Percentiles rank a stretch among this genome's conserved stretches.
Evolutionary conservation across 176 grass and related monocot species (phyloP).

Genomic region (Canna indica): DNA sequence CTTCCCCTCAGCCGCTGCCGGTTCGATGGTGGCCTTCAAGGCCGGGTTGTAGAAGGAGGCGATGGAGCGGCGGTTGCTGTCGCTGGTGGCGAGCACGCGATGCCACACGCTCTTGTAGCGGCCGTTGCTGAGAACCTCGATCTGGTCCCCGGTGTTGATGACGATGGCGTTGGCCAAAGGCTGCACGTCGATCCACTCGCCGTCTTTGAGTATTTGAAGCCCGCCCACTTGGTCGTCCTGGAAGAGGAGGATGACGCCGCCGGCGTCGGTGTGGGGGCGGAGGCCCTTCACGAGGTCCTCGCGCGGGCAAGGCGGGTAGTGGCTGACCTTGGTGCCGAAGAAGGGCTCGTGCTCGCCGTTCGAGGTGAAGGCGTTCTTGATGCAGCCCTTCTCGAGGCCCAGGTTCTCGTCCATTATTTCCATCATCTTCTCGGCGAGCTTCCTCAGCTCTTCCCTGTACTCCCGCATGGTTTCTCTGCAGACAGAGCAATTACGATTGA

Average conservation of each 20-base stretch:
- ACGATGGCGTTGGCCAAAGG: conserved; percentile 74
- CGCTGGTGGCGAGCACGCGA: conserved; percentile 44
- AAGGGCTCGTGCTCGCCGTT: conserved; percentile 40
- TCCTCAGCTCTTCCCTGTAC: conserved; percentile 54
- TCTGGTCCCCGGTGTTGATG: conserved; percentile 95
- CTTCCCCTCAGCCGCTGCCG: background rate
- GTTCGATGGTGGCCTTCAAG: conserved; percentile 39
- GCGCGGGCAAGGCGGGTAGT: conserved; percentile 47
- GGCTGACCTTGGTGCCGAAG: conserved; percentile 50
- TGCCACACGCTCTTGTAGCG: conserved; percentile 88
- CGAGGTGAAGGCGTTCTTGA: conserved; percentile 41
- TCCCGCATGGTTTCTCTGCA: conserved; percentile 82
- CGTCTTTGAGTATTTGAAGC: conserved; percentile 62
- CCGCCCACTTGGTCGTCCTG: conserved; percentile 75
- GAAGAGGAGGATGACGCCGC: conserved; percentile 79
- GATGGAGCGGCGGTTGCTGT: conserved; percentile 68
- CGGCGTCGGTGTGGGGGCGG: conserved; percentile 86
- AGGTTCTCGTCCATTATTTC: conserved; percentile 74
- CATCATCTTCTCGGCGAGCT: conserved; percentile 52
- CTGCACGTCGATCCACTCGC: conserved; percentile 66
- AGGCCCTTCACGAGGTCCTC: conserved; percentile 60
- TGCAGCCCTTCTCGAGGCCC: conserved; percentile 42
- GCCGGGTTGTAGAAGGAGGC: conserved; percentile 90
- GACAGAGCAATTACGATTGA: too few species aligned
- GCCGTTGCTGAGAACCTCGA: conserved; percentile 82